Base-by-base conservation (phyloP, 1,139 yeast genomes). In the Chernovozyma sophiae-reginae region DNA sequence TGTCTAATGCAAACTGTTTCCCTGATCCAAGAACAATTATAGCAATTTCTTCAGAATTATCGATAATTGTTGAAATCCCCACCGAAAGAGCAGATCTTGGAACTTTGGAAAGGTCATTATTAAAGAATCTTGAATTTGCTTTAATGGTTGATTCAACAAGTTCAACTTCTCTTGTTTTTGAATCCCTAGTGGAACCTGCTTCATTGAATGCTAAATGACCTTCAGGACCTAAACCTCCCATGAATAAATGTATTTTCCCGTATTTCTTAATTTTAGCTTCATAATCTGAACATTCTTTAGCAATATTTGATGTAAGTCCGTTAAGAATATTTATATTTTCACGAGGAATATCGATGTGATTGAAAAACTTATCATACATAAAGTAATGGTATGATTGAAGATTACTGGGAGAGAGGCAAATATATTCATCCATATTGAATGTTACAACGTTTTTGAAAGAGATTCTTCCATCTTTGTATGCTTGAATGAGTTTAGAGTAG, bases 171-270 rank as follows among this genome's bases (percentile, higher is more conserved):
- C 84, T 62, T 1, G 84, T 78, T 15, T 44, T 55, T 6, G 77
- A 69, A 41, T 59, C 53, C 42, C 77, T 62, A 3, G 66, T 34
- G 6, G 80, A 74, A 10, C 84, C 84, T 15, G 74, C 66, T 54
- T 78, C 84, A 53, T 78, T 78, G 52, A 78, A 78, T 1, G 84
- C 84, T 52, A 78, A 65, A 52, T 78, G 83, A 25, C 84, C 84
- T 51, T 79, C 80, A 17, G 81, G 77, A 3, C 84, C 84, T 49
- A 78, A 62, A 1, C 84, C 84, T 11, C 83, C 84, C 53, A 78
- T 54, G 48, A 78, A 78, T 40, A 78, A 60, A 48, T 79, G 67
- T 44, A 78, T 76, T 35, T 74, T 69, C 11, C 81, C 82, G 46
- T 62, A 68, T 31, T 55, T 50, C 45, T 65, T 65, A 52, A 78